Conservation (phyloP, 2,329 filamentous ascomycete genomes). For the Colletotrichum endophyticum region DNA sequence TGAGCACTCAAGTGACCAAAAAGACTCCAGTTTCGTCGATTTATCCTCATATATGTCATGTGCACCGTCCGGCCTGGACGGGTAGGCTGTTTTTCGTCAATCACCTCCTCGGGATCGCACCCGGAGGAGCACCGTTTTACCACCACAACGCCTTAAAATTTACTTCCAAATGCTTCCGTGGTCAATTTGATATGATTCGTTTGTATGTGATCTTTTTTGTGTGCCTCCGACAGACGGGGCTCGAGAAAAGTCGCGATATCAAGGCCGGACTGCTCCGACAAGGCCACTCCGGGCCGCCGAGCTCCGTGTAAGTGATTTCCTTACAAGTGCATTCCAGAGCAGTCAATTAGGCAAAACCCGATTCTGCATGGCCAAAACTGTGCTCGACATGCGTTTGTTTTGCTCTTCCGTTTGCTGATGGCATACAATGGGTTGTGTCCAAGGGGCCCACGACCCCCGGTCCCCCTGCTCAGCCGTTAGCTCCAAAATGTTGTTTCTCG, state of each 20-base stretch:
- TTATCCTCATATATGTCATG: background rate
- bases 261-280: background rate
- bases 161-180: background rate
- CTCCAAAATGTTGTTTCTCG: slow-evolving; percentile 19
- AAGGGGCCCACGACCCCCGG: slow-evolving; percentile 21
- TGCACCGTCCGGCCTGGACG: background rate
- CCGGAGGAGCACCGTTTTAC: slow-evolving; percentile 1
- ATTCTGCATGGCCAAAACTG: background rate
- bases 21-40: background rate
- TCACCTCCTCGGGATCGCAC: slow-evolving; percentile 15
- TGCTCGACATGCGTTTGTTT: background rate
- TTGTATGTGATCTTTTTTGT: background rate
- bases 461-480: slow-evolving; percentile 21
- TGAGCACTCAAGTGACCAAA: slow-evolving; percentile 32
- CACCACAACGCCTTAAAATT: background rate
- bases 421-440: slow-evolving; percentile 20
- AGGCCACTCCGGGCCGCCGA: background rate
- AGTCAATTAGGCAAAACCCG: background rate
- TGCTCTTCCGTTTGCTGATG: slow-evolving; percentile 7
- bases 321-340: background rate
- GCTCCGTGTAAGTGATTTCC: slow-evolving; percentile 20
- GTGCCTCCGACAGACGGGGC: background rate
- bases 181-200: too few relatives aligned
- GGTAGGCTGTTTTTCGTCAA: slow-evolving; percentile 18
- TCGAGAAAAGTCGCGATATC: slow-evolving; percentile 6